These are phyloP conservation scores for Tolypocladium album DNA, from an alignment of 2,329 filamentous ascomycete genomes.

Conservation along the genomic window DNA sequence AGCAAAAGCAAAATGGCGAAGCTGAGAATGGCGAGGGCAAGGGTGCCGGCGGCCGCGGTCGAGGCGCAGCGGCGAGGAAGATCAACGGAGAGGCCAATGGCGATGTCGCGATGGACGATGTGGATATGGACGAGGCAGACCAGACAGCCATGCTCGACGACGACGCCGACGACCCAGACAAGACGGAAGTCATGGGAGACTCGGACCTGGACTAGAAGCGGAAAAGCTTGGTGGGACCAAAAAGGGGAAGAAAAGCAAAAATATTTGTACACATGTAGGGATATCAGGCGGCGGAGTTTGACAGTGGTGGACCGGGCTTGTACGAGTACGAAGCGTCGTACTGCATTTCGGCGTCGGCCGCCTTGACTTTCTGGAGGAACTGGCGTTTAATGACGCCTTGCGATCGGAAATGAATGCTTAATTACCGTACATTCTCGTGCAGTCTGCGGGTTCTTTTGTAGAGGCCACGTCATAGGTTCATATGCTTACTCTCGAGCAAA, in stretches of 20 bases:
- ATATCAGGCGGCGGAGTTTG: background rate
- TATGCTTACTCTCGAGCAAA: background rate
- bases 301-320: background rate
- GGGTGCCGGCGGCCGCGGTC: slow-evolving; percentile 13
- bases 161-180: slow-evolving; percentile 32
- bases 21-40: slow-evolving; percentile 19
- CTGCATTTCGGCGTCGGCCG: background rate
- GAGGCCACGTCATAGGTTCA: background rate
- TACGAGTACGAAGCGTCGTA: background rate
- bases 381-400: background rate
- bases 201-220: slow-evolving; percentile 20
- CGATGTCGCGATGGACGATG: slow-evolving; percentile 40
- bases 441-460: background rate
- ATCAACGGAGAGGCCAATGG: slow-evolving; percentile 27
- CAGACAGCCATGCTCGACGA: slow-evolving; percentile 24
- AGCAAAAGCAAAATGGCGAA: slow-evolving; percentile 16
- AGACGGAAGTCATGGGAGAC: slow-evolving; percentile 25
- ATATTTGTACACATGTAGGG: background rate
- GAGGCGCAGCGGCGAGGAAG: slow-evolving; percentile 3
- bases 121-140: slow-evolving; percentile 38
- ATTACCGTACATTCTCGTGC: background rate
- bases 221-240: background rate
- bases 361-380: background rate
- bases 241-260: background rate
- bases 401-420: background rate